Evolutionary conservation across 495 filamentous ascomycete genomes (phyloP), one percentile per base, ranked within the genome.

Genomic region (Xylaria venustula): DNA sequence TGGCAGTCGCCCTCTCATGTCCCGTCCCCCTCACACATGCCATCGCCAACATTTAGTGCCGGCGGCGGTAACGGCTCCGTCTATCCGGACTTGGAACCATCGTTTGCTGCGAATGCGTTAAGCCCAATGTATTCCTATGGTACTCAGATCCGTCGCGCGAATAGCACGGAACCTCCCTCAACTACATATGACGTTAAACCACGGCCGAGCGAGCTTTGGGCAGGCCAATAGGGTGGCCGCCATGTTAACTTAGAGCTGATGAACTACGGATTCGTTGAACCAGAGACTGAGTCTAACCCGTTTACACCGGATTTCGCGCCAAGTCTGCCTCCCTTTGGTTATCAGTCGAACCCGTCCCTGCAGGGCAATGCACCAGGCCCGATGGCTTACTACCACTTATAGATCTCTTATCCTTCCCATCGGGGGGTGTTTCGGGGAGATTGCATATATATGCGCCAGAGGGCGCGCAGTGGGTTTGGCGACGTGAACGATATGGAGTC

Each of bases 1-100:
- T 93, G 90, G 90, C 83, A 86, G 37, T 91, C 88, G 0, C 89
- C 90, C 3, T 85, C 85, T 17, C 84, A 87, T 48, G 58, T 54
- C 89, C 83, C 86, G 37, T 91, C 88, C 1, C 89, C 90, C 3
- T 85, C 85, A 15, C 84, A 87, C 53, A 80, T 82, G 46, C 81
- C 84, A 23, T 90, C 87, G 2, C 89, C 88, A 1, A 82, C 86
- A 6, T 88, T 87, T 26, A 80, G 77, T 62, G 73, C 71, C 23
- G 67, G 67, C 54, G 58, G 58, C 50, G 81, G 81, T 23, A 83
- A 83, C 49, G 81, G 82, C 45, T 91, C 87, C 62, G 79, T 83
- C 40, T 92, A 92, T 62, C 86, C 88, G 1, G 90, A 93, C 52
- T 87, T 87, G 5, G 81, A 84, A 19, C 79, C 71, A 23, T 86